phyloP scores from a whole-genome alignment of 345 rosid genomes.

The Populus nigra region DNA sequence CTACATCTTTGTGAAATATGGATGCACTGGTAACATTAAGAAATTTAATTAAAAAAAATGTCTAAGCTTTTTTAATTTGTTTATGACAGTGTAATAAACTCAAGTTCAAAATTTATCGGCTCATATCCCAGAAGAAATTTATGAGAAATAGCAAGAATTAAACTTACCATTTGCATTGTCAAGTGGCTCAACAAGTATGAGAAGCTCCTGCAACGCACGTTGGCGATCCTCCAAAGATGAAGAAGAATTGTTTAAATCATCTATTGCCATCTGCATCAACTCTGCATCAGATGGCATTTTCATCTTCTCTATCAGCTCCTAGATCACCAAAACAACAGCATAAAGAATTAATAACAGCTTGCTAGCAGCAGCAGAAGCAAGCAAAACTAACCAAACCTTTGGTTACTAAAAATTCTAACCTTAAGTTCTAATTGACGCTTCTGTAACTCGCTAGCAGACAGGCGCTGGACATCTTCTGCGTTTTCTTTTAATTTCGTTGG shows the following conservation, averaged over 20 bases:
- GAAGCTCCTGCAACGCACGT: slow-evolving; percentile 80
- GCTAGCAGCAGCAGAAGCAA: not conserved
- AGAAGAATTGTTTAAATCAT: slow-evolving; percentile 72
- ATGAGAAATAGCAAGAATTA: not conserved
- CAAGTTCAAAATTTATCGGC: not conserved
- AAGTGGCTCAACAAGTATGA: slow-evolving; percentile 81
- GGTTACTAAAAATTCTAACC: slow-evolving; percentile 37
- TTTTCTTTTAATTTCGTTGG: slow-evolving; percentile 69
- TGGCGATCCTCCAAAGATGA: slow-evolving; percentile 67
- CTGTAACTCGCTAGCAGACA: slow-evolving; percentile 60
- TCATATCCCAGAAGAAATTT: not conserved
- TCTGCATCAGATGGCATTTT: slow-evolving; percentile 83
- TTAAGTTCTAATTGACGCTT: slow-evolving; percentile 77
- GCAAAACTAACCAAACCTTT: not conserved
- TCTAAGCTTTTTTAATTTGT: not conserved
- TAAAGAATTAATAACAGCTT: not conserved
- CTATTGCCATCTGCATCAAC: slow-evolving; percentile 73
- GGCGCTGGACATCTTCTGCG: slow-evolving; percentile 61
- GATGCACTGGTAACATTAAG: not conserved
- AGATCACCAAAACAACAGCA: slow-evolving; percentile 1
- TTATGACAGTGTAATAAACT: not conserved
- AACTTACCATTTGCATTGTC: slow-evolving; percentile 88
- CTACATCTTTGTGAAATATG: not conserved
- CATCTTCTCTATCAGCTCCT: slow-evolving; percentile 78
- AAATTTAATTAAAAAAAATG: not conserved